phyloP scores from a whole-genome alignment of 768 basidiomycete species.

The Udeniomyces megalosporus region DNA sequence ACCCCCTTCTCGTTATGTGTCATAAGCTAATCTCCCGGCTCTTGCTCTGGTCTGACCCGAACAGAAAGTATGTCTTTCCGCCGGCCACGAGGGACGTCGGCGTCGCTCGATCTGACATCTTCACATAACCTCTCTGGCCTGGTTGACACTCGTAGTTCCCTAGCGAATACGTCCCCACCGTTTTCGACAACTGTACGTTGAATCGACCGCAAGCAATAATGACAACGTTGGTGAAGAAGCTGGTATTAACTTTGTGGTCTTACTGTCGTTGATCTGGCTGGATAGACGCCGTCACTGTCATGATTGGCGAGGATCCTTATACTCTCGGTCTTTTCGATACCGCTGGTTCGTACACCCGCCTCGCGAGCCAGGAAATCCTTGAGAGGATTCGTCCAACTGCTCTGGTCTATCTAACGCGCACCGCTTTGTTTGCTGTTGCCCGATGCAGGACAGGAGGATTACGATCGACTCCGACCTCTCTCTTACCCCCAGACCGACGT shows the following conservation, averaged over 20 bases:
- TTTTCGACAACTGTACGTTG: slow-evolving; percentile 27
- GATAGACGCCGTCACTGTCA: slow-evolving; percentile 81
- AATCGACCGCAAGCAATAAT: too few relatives aligned
- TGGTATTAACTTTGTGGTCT: background rate
- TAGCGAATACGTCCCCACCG: slow-evolving; percentile 44
- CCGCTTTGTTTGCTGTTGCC: background rate
- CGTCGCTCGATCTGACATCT: background rate
- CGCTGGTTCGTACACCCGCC: slow-evolving; percentile 49
- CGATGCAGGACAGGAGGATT: slow-evolving; percentile 85
- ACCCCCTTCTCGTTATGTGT: background rate
- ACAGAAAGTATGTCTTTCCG: slow-evolving; percentile 13
- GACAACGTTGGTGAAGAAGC: background rate
- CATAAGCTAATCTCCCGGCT: background rate
- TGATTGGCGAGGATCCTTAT: slow-evolving; percentile 99
- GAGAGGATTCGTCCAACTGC: too few relatives aligned
- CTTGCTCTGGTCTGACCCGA: background rate
- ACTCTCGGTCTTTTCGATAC: slow-evolving; percentile 97
- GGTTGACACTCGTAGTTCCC: slow-evolving; percentile 62
- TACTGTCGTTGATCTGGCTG: background rate
- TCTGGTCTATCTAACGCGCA: background rate
- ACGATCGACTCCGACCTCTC: slow-evolving; percentile 93
- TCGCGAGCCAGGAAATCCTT: background rate
- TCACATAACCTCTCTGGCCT: background rate
- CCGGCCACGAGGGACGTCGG: background rate
- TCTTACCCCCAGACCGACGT: slow-evolving; percentile 99